Percentiles rank a stretch among this genome's conserved stretches.
These are phyloP conservation scores for Closterium sp. DNA, from an alignment of 139 green algal genomes.

Conservation along the genomic window DNA sequence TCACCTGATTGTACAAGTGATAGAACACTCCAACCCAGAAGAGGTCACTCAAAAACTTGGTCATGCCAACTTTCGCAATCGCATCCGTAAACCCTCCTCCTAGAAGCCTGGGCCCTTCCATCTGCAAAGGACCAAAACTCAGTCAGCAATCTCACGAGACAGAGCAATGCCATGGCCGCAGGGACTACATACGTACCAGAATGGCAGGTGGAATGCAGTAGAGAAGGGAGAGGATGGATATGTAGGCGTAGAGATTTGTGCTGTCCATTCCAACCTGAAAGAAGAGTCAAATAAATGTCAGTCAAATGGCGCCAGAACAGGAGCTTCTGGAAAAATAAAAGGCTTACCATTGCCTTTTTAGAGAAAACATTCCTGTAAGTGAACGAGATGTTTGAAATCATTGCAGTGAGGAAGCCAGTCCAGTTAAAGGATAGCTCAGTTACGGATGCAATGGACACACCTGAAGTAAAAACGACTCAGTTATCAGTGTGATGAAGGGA, in stretches of 20 bases:
- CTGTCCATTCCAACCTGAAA: constrained; percentile 62
- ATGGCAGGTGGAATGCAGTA: constrained; percentile 61
- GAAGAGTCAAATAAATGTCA: background rate
- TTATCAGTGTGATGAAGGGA: background rate
- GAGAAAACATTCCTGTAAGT: constrained; percentile 56
- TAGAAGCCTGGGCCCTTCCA: constrained; percentile 71
- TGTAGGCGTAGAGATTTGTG: constrained; percentile 95
- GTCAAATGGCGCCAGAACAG: no score
- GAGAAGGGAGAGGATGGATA: constrained; percentile 90
- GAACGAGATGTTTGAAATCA: constrained; percentile 60
- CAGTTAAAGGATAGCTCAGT: constrained; percentile 62
- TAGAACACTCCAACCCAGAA: constrained; percentile 92
- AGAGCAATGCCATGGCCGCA: background rate
- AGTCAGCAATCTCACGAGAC: background rate
- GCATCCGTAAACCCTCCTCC: constrained; percentile 55
- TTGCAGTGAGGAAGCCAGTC: constrained; percentile 55
- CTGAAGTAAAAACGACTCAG: constrained; percentile 12
- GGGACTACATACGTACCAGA: constrained; percentile 14
- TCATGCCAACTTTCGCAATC: constrained; percentile 67
- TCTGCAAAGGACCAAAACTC: constrained; percentile 18
- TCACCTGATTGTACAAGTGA: constrained; percentile 98
- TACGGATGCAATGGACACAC: constrained; percentile 56
- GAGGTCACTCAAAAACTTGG: constrained; percentile 82
- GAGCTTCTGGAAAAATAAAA: no score
- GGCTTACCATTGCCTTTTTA: constrained; percentile 54